Percentiles rank a stretch among this genome's conserved stretches.
These are phyloP conservation scores for Lipomyces spencermartinsiae DNA, from an alignment of 805 yeast species.

Conservation along the genomic window DNA sequence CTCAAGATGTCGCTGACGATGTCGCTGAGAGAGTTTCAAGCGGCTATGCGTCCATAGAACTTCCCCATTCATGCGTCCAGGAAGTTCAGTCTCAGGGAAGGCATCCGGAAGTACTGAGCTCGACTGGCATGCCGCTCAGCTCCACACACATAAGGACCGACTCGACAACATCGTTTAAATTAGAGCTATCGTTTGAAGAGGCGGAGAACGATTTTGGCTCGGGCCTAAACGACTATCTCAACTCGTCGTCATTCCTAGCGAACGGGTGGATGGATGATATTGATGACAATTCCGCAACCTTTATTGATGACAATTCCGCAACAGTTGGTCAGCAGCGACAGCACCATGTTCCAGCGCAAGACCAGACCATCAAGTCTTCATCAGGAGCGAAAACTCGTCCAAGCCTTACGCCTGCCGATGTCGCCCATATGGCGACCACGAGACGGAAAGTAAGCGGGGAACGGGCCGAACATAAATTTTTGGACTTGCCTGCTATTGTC, in stretches of 20 bases:
- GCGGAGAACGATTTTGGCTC: conserved; percentile 18
- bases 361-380: conserved; percentile 29
- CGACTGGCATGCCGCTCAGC: not conserved
- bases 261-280: not conserved
- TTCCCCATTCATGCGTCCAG: not conserved
- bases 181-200: conserved; percentile 24
- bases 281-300: not conserved
- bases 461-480: conserved; percentile 8
- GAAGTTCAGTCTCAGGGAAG: not conserved
- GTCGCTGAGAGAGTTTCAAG: not conserved
- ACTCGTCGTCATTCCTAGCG: conserved; percentile 23
- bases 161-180: conserved; percentile 17
- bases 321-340: not conserved
- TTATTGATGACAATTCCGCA: not conserved
- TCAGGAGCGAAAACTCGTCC: conserved; percentile 31
- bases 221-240: conserved; percentile 32
- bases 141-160: not conserved
- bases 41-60: not conserved
- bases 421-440: conserved; percentile 17
- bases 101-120: not conserved
- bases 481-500: conserved; percentile 17
- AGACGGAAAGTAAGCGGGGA: conserved; percentile 31
- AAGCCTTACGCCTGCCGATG: conserved; percentile 33
- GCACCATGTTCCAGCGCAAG: conserved; percentile 2
- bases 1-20: not conserved